Percentiles rank a stretch among this genome's conserved stretches.
Evolutionary conservation across 768 basidiomycete species (phyloP).

Genomic region (Candolleomyces eurysporus): DNA sequence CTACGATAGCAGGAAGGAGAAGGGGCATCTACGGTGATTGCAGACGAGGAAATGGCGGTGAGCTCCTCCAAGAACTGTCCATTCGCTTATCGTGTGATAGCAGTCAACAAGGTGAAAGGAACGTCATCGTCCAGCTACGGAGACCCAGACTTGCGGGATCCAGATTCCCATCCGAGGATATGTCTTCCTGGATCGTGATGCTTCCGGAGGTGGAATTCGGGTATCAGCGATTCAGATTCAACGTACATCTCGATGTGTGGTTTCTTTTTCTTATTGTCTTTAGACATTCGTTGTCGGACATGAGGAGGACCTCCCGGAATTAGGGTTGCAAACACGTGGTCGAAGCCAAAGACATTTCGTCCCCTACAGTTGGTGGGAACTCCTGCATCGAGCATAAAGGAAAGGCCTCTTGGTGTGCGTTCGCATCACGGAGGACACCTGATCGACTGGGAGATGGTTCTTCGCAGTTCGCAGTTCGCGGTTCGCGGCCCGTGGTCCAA

Average conservation of each 20-base stretch:
- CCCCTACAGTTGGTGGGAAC: slow-evolving; percentile 28
- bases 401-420: slow-evolving; percentile 20
- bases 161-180: slow-evolving; percentile 7
- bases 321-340: slow-evolving; percentile 22
- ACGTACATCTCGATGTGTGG: slow-evolving; percentile 7
- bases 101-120: neutral
- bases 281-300: slow-evolving; percentile 31
- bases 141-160: slow-evolving; percentile 1
- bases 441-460: too few relatives aligned
- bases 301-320: slow-evolving; percentile 31
- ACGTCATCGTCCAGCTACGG: slow-evolving; percentile 1
- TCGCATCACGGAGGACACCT: slow-evolving; percentile 12
- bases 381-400: slow-evolving; percentile 34
- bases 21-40: too few relatives aligned
- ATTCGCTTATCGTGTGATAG: neutral
- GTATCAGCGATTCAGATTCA: slow-evolving; percentile 6
- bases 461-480: too few relatives aligned
- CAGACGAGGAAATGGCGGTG: neutral
- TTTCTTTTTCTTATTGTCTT: slow-evolving; percentile 29
- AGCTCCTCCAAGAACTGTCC: neutral
- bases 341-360: slow-evolving; percentile 23
- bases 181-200: neutral
- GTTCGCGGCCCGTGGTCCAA: too few relatives aligned
- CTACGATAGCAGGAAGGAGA: too few relatives aligned
- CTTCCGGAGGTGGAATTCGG: neutral